Percentiles rank a stretch among this genome's conserved stretches.
These are phyloP conservation scores for Phanerochaete sordida DNA, from an alignment of 768 basidiomycete species.

Conservation along the genomic window DNA sequence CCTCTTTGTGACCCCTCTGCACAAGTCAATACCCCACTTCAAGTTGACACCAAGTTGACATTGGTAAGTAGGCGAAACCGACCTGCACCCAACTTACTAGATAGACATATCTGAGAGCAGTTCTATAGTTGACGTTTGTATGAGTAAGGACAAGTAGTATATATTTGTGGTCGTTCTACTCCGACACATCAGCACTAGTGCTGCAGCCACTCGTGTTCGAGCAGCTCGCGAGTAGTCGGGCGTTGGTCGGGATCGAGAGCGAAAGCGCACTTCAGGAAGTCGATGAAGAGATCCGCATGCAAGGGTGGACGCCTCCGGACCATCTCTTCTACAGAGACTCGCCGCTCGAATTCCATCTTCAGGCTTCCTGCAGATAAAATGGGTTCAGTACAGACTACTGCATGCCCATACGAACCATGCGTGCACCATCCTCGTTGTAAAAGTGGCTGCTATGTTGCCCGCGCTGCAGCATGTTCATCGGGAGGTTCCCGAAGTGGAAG, in stretches of 20 bases:
- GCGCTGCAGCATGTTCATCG: not conserved
- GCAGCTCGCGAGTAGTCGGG: not conserved
- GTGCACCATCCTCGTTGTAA: constrained; percentile 3
- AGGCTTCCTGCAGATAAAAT: no score
- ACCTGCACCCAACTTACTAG: no score
- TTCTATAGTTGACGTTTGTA: no score
- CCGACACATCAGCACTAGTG: not conserved
- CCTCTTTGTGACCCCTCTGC: no score
- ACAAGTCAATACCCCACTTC: no score
- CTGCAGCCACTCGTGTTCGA: not conserved
- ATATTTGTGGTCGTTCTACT: no score
- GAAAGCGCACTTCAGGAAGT: not conserved
- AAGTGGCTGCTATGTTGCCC: constrained; percentile 1
- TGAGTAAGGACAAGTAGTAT: no score
- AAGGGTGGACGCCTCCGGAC: not conserved
- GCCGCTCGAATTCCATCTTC: not conserved
- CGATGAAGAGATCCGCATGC: not conserved
- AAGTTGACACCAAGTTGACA: no score
- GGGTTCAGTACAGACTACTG: not conserved
- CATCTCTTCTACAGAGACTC: not conserved
- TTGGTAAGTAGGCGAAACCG: no score
- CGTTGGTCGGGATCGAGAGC: not conserved
- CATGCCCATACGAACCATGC: not conserved
- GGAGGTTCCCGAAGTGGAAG: constrained; percentile 1
- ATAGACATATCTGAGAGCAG: no score